These are phyloP conservation scores for Picea glauca DNA, from an alignment of 75 land plant genomes.

Conservation along the genomic window DNA sequence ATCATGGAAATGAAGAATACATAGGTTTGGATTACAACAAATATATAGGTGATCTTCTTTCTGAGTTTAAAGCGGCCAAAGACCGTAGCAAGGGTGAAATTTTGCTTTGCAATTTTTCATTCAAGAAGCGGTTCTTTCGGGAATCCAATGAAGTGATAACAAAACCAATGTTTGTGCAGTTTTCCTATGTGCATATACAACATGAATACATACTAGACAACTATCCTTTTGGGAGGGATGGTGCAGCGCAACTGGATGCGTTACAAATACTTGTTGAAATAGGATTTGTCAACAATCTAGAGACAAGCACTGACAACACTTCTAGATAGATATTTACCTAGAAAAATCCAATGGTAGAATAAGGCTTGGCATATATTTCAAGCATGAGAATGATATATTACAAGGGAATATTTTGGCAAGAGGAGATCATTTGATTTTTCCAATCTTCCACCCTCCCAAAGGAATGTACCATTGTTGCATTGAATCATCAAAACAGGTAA, in stretches of 20 bases:
- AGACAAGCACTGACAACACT: slow-evolving; percentile 32
- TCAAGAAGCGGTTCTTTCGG: slow-evolving; percentile 22
- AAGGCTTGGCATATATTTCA: too few relatives aligned
- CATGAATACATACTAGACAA: slow-evolving; percentile 29
- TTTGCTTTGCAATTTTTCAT: slow-evolving; percentile 18
- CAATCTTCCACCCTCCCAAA: slow-evolving; percentile 32
- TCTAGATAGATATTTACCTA: too few relatives aligned
- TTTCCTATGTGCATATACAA: slow-evolving; percentile 25
- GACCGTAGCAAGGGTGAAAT: slow-evolving; percentile 87
- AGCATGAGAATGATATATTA: background rate
- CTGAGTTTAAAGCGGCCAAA: slow-evolving; percentile 19
- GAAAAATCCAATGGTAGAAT: too few relatives aligned
- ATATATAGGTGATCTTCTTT: slow-evolving; percentile 25
- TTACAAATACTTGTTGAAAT: slow-evolving; percentile 49
- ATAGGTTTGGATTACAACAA: slow-evolving; percentile 23
- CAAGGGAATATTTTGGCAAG: slow-evolving; percentile 71
- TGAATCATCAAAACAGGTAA: slow-evolving; percentile 64
- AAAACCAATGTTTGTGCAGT: slow-evolving; percentile 21
- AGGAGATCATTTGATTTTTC: slow-evolving; percentile 62
- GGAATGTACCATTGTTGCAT: slow-evolving; percentile 48
- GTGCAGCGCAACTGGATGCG: slow-evolving; percentile 27
- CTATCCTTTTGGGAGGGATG: slow-evolving; percentile 38
- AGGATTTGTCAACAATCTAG: slow-evolving; percentile 71
- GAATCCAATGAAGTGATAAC: slow-evolving; percentile 26
- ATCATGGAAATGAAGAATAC: slow-evolving; percentile 16